Evolutionary conservation across 2,329 filamentous ascomycete genomes (phyloP).

Genomic region (Neurospora sp.): DNA sequence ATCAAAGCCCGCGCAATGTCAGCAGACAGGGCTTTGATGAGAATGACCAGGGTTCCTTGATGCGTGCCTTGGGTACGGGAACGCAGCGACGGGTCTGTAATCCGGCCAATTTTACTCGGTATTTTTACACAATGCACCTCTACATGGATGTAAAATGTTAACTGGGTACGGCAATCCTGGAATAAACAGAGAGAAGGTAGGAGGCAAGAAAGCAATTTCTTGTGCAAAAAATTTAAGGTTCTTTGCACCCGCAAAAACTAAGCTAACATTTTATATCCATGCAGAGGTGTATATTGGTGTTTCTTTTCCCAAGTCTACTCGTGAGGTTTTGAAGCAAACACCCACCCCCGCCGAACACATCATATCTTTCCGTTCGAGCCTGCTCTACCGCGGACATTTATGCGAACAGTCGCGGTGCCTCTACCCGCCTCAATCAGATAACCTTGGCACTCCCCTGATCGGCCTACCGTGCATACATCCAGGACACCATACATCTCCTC

Average conservation of each 20-base stretch:
- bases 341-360: neutral
- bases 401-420: neutral
- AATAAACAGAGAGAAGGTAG: too few species aligned
- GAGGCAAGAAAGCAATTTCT: too few species aligned
- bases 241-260: too few species aligned
- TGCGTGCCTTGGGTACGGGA: neutral
- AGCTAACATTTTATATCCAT: too few species aligned
- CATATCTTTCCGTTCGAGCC: neutral
- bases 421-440: neutral
- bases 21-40: constrained; percentile 14
- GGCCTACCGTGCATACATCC: neutral
- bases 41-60: constrained; percentile 5
- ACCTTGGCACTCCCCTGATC: neutral
- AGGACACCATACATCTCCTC: neutral
- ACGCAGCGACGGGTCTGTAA: neutral
- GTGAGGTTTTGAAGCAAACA: neutral
- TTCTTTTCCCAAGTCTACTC: neutral
- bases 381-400: neutral
- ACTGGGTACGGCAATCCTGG: too few species aligned
- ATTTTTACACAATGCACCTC: neutral
- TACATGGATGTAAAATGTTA: too few species aligned
- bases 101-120: neutral
- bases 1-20: constrained; percentile 16
- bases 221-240: too few species aligned
- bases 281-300: neutral